These are phyloP conservation scores for Xylaria longipes DNA, from an alignment of 495 filamentous ascomycete species.

Conservation along the genomic window DNA sequence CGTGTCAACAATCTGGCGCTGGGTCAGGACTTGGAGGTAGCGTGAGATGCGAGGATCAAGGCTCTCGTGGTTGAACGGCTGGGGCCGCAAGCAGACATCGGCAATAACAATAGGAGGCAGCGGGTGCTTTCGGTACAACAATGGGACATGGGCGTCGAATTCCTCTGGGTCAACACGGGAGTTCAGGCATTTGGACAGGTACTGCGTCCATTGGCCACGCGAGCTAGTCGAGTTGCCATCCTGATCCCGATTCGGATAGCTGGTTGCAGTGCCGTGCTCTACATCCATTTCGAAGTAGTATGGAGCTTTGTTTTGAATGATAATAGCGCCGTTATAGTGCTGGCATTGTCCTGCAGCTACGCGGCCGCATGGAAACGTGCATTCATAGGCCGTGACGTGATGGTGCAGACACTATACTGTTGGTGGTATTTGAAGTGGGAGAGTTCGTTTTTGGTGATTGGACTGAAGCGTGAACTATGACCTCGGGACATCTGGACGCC, in stretches of 20 bases:
- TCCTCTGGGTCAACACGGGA: slow-evolving; percentile 52
- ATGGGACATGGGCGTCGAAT: slow-evolving; percentile 51
- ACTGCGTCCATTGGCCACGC: slow-evolving; percentile 50
- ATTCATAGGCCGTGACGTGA: background rate
- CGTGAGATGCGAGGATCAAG: slow-evolving; percentile 69
- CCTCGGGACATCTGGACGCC: too few relatives aligned
- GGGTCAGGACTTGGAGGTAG: slow-evolving; percentile 68
- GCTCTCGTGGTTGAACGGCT: slow-evolving; percentile 50
- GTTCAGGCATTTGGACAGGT: slow-evolving; percentile 53
- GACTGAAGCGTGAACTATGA: background rate
- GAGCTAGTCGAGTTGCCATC: slow-evolving; percentile 26
- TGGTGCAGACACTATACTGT: background rate
- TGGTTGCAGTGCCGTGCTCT: background rate
- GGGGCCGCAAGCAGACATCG: slow-evolving; percentile 65
- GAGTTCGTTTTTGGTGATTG: background rate
- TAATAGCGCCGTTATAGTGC: background rate
- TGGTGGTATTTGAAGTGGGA: slow-evolving; percentile 5
- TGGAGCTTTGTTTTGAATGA: background rate
- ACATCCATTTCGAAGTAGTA: background rate
- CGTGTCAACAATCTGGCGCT: slow-evolving; percentile 58
- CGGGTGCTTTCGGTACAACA: slow-evolving; percentile 52
- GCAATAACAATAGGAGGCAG: slow-evolving; percentile 57
- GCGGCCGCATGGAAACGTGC: background rate
- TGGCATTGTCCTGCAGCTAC: background rate
- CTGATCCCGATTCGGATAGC: background rate